Base-by-base conservation (phyloP, 495 filamentous ascomycete species). In the Penicillium riverlandense region DNA sequence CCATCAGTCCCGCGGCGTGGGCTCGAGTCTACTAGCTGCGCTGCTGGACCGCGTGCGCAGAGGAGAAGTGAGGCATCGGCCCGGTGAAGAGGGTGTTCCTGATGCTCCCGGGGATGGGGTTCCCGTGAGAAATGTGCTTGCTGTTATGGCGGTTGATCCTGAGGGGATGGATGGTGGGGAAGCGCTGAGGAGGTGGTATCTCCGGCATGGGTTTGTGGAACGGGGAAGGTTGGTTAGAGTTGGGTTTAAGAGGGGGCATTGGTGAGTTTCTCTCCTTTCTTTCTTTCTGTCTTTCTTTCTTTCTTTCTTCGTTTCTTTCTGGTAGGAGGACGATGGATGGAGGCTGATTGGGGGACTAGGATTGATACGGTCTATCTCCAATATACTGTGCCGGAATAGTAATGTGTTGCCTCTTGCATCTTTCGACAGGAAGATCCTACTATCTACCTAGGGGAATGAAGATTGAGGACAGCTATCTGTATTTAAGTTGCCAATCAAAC, bases 91-190 rank as follows among this genome's bases (percentile, higher is more conserved):
- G 31, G 14, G 35, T n/a, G 40, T 28, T 43, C 32, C 29, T 29
- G 37, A 34, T 10, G 29, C 35, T 12, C 38, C 41, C 1, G 37
- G 35, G 11, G 42, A 45, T 7, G 35, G 14, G 6, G 37, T 41
- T 29, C 44, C 9, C 0, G 52, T 67, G 6, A 31, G 43, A 14
- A 62, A 61, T 40, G 38, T 66, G 8, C 35, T 67, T 37, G 60
- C 60, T 0, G 39, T 54, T 7, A 54, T 65, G 43, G 47, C 64
- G 0, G 49, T 66, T 29, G 54, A 62, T 44, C 52, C 59, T 8
- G 47, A 62, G 1, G 49, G 42, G 4, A 46, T 38, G 29, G 41
- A 52, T 9, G 41, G 43, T 2, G 59, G 59, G 0, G 59, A 63
- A 4, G 44, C 32, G 2, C 15, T 63, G 16, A 44, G 49, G 13